Evolutionary conservation across 1,284 basidiomycete genomes (phyloP).

Genomic region (Sanghuangporus sanghuang): DNA sequence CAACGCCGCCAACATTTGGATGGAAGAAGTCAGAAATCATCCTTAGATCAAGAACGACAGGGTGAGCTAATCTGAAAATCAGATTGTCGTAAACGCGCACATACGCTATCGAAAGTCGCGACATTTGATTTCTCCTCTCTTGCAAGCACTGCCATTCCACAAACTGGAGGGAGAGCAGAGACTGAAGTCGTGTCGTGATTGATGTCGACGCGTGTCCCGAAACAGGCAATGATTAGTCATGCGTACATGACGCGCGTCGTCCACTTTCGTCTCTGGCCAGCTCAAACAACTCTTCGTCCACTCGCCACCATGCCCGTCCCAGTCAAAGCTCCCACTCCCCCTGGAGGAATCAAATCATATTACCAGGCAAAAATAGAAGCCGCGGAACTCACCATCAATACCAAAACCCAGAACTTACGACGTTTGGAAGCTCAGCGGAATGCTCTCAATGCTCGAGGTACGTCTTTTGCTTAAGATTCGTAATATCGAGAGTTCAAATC

Average conservation of each 20-base stretch:
- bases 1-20: constrained; percentile 92
- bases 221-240: constrained; percentile 13
- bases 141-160: neutral
- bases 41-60: constrained; percentile 33
- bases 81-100: neutral
- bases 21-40: constrained; percentile 99
- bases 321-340: constrained; percentile 41
- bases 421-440: constrained; percentile 96
- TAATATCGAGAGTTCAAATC: neutral
- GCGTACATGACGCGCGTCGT: constrained; percentile 3
- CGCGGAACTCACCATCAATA: constrained; percentile 88
- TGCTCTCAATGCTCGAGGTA: constrained; percentile 92
- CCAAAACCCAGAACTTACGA: constrained; percentile 94
- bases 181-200: neutral
- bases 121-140: neutral
- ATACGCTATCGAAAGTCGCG: constrained; percentile 13
- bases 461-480: constrained; percentile 21
- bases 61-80: neutral
- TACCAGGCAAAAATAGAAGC: constrained; percentile 96
- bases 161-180: neutral
- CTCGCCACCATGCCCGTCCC: constrained; percentile 43
- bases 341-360: constrained; percentile 78
- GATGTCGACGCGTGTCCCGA: constrained; percentile 6
- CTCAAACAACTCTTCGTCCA: neutral
- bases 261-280: neutral